Evolutionary conservation across 2,329 filamentous ascomycete species (phyloP), one percentile per base, ranked within the genome.

Genomic region (Lecanoromycetidae sp.): DNA sequence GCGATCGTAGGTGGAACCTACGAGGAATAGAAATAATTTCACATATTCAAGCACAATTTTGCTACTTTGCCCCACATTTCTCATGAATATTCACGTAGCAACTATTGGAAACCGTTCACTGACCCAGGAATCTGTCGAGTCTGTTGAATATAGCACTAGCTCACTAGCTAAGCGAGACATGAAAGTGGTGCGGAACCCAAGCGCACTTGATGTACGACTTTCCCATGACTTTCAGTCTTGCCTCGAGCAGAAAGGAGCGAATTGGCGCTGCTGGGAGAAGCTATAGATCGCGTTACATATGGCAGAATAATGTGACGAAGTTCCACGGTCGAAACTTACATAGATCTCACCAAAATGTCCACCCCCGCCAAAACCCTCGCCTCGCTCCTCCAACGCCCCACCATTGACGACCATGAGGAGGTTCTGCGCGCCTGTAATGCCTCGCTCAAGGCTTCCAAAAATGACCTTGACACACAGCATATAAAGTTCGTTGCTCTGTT

Each of bases 321-420:
- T 40, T 12, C 13, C 19, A 13, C 7, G 12, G 8, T 12, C 2
- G 5, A 15, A 27, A 9, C 19, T 19, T 10, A 30, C 4, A 41
- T 15, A 19, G 13, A 12, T 26, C 30, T 41, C 38, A 19, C 15
- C 38, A 39, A 13, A n/a, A 47, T 47, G 45, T 30, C 45, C 26
- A 25, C 29, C 29, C 19, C 57, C 61, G 63, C 66, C 32, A 65
- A 68, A 50, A 68, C 70, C 41, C 66, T 82, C 48, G 66, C 70
- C 52, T 66, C 71, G 49, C 68, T 81, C 49, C 67, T 81, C 50
- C 70, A 75, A 58, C 72, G 71, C 55, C 66, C 74, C 26, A 68
- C 71, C 45, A 72, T 81, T 57, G 71, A 77, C 53, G 77, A 81
- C 60, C 76, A 80, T 59, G 74, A 78, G 49, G 72, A 79, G 62